Evolutionary conservation across 805 yeast species (phyloP).

Genomic region (Cyberlindnera meyerae): DNA sequence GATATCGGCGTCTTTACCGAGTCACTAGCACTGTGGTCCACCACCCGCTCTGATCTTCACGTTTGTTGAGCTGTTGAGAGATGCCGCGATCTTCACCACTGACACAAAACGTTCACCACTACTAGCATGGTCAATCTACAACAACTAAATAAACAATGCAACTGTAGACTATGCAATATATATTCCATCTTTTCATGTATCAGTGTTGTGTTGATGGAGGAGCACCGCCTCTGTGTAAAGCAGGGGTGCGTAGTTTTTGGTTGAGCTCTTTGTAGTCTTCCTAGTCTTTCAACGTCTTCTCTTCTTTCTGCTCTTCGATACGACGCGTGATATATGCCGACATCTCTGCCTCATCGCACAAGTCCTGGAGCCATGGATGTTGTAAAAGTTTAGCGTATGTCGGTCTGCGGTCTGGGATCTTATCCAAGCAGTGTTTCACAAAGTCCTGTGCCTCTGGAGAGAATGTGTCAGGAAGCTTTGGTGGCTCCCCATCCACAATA

Average conservation of each 20-base stretch:
- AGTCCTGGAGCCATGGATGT: conserved; percentile 78
- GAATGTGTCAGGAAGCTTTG: conserved; percentile 63
- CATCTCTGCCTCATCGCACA: conserved; percentile 36
- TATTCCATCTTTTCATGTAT: not conserved
- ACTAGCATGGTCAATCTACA: no score
- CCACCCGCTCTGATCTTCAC: no score
- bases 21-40: no score
- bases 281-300: conserved; percentile 15
- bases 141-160: not conserved
- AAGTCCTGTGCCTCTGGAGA: conserved; percentile 78
- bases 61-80: no score
- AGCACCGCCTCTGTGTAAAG: conserved; percentile 30
- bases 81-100: no score
- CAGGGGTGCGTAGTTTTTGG: conserved; percentile 26
- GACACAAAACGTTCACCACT: no score
- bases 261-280: conserved; percentile 24
- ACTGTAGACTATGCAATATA: not conserved
- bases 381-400: conserved; percentile 66
- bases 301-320: conserved; percentile 26
- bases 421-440: conserved; percentile 71
- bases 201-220: no score
- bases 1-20: no score
- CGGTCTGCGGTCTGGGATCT: conserved; percentile 78
- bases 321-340: conserved; percentile 34
- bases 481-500: conserved; percentile 94